Evolutionary conservation across 1,284 basidiomycete species (phyloP).

Genomic region (Rhodotorula sp.): DNA sequence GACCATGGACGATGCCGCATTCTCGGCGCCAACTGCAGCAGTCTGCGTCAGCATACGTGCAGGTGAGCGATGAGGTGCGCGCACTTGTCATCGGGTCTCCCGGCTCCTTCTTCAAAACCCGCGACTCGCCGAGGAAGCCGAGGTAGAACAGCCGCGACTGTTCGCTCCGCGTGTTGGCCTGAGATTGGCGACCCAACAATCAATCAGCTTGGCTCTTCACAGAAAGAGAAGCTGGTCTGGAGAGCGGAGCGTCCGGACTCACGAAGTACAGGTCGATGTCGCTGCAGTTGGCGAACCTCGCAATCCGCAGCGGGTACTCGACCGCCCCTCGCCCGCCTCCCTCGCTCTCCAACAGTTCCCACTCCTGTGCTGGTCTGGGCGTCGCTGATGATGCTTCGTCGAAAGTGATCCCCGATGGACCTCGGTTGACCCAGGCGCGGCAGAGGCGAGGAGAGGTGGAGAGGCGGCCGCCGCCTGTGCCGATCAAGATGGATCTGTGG

Average conservation of each 20-base stretch:
- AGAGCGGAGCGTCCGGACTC: constrained; percentile 47
- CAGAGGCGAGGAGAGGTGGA: constrained; percentile 27
- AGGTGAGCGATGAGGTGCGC: not conserved
- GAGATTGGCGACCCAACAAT: not conserved
- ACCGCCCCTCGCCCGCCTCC: constrained; percentile 53
- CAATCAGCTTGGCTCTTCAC: rapidly evolving
- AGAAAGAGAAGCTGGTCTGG: constrained; percentile 6
- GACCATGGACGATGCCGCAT: constrained; percentile 20
- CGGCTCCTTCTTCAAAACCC: constrained; percentile 58
- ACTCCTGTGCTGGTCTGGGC: constrained; percentile 63
- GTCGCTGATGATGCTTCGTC: constrained; percentile 1
- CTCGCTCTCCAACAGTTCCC: constrained; percentile 67
- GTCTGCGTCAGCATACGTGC: not conserved
- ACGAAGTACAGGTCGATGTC: constrained; percentile 74
- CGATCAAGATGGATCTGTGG: constrained; percentile 68
- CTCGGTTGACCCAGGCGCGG: constrained; percentile 36
- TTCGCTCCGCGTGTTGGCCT: constrained; percentile 62
- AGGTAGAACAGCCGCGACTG: constrained; percentile 66
- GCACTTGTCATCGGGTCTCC: constrained; percentile 30
- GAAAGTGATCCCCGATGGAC: constrained; percentile 18
- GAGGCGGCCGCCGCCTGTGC: constrained; percentile 61
- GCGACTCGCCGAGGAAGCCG: constrained; percentile 73
- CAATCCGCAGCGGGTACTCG: constrained; percentile 72
- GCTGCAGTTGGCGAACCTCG: constrained; percentile 69
- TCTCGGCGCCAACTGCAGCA: constrained; percentile 34